phyloP scores from a whole-genome alignment of 495 filamentous ascomycete species.

The Aspergillus sparsus region DNA sequence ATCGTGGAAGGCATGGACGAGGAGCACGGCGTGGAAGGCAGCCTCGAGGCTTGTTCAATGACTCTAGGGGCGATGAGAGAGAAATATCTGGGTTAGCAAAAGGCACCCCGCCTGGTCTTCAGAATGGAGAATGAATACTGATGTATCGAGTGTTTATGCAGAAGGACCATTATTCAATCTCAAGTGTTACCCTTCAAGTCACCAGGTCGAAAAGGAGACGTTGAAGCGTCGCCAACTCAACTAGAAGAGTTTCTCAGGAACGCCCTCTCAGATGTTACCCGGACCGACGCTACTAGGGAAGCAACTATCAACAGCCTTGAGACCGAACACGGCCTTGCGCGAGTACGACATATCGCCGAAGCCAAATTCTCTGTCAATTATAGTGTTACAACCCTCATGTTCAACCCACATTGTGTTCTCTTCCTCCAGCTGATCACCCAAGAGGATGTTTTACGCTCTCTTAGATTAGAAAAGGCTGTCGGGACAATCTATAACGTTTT shows the following conservation, averaged over 20 bases:
- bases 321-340: conserved; percentile 13
- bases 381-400: conserved; percentile 16
- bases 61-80: no score
- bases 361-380: conserved; percentile 11
- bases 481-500: conserved; percentile 20
- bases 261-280: no score
- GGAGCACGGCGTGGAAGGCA: no score
- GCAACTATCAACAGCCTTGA: conserved; percentile 7
- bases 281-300: neutral
- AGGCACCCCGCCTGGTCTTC: no score
- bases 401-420: conserved; percentile 18
- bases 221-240: neutral
- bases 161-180: no score
- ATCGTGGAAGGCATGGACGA: no score
- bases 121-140: no score
- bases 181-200: no score
- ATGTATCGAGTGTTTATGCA: no score
- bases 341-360: conserved; percentile 14
- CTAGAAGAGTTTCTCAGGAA: neutral
- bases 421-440: conserved; percentile 17
- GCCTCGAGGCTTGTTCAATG: no score
- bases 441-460: conserved; percentile 5
- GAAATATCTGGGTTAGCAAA: no score
- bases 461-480: conserved; percentile 11
- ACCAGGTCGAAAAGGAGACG: no score